Evolutionary conservation across 768 basidiomycete genomes (phyloP).

Genomic region (Termitomyces sp.): DNA sequence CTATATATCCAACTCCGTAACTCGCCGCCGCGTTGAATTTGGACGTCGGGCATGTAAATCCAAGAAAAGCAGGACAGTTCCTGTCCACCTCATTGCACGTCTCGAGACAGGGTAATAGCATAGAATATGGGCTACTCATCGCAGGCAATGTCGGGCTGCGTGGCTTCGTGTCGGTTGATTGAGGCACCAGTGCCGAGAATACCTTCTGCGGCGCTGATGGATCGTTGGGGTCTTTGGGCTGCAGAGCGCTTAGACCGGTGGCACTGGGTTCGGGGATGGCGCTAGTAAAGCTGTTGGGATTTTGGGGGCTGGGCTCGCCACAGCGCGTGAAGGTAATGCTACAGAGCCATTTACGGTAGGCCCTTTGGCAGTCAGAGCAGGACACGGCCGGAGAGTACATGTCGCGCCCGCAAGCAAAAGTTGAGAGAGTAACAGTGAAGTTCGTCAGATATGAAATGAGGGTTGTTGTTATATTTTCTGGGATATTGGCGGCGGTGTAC

Average conservation of each 20-base stretch:
- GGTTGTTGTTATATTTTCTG: conserved; percentile 40
- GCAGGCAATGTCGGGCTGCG: conserved; percentile 50
- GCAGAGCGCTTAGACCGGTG: conserved; percentile 26
- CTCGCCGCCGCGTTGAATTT: conserved; percentile 61
- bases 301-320: conserved; percentile 43
- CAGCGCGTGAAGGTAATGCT: conserved; percentile 72
- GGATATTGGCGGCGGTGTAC: conserved; percentile 52
- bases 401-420: conserved; percentile 78
- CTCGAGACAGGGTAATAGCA: conserved; percentile 77
- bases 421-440: conserved; percentile 70
- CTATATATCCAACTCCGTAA: conserved; percentile 77
- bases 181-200: conserved; percentile 47
- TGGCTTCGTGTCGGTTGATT: conserved; percentile 32
- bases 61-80: conserved; percentile 72
- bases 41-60: conserved; percentile 62
- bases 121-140: conserved; percentile 43
- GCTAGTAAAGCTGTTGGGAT: conserved; percentile 30
- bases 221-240: conserved; percentile 17
- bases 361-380: conserved; percentile 70
- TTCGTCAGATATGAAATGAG: conserved; percentile 62
- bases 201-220: conserved; percentile 24
- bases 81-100: conserved; percentile 70
- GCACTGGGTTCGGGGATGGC: conserved; percentile 26
- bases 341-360: conserved; percentile 80
- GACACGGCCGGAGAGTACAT: conserved; percentile 74